These are phyloP conservation scores for Kurtzmaniella quercitrusa DNA, from an alignment of 1,139 yeast genomes.

Conservation along the genomic window DNA sequence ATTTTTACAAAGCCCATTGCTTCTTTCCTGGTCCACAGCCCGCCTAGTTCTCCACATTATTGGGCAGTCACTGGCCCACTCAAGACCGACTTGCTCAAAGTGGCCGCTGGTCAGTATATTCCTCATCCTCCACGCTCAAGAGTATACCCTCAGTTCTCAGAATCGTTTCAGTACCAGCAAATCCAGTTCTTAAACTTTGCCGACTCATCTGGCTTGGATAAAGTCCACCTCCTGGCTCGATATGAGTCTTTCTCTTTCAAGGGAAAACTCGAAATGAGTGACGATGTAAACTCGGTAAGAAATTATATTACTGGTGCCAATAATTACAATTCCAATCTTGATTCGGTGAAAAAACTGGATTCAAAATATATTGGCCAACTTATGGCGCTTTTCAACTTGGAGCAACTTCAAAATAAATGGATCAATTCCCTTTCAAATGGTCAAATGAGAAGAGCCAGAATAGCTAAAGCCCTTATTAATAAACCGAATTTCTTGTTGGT, in stretches of 20 bases:
- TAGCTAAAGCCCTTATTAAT: constrained; percentile 68
- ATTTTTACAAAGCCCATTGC: constrained; percentile 24
- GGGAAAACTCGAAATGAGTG: constrained; percentile 53
- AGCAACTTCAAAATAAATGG: constrained; percentile 64
- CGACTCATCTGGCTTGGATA: constrained; percentile 50
- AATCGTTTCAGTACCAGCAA: constrained; percentile 20
- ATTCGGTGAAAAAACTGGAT: constrained; percentile 12
- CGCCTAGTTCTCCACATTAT: constrained; percentile 16
- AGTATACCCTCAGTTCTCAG: constrained; percentile 47
- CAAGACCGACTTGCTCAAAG: constrained; percentile 31
- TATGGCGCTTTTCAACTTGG: constrained; percentile 50
- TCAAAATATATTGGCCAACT: constrained; percentile 35
- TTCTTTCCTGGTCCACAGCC: constrained; percentile 21
- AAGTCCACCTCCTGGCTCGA: constrained; percentile 81
- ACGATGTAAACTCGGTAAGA: constrained; percentile 68
- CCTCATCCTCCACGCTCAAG: constrained; percentile 54
- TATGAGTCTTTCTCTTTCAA: constrained; percentile 71
- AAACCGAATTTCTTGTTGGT: constrained; percentile 65
- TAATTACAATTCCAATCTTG: constrained; percentile 39
- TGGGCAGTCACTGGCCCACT: constrained; percentile 37
- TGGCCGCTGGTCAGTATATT: constrained; percentile 36
- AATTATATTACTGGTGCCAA: constrained; percentile 54
- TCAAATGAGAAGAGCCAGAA: constrained; percentile 83
- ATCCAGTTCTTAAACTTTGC: constrained; percentile 56
- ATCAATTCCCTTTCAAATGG: constrained; percentile 89